Conservation (phyloP, 768 basidiomycete genomes). For the Naganishia antarctica region DNA sequence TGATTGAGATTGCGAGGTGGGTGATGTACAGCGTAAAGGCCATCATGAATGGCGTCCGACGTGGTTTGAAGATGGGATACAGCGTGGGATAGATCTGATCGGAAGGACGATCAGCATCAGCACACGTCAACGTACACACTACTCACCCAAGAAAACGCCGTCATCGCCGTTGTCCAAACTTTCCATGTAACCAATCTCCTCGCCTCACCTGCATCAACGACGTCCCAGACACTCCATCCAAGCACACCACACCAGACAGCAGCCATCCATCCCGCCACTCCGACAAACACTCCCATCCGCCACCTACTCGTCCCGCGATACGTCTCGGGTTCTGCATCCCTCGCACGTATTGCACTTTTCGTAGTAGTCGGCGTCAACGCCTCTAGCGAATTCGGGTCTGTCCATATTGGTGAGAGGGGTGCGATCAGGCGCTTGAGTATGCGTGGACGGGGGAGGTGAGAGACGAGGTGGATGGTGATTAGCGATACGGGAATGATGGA, state of each 20-base stretch:
- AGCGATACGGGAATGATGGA: slow-evolving; percentile 36
- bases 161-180: slow-evolving; percentile 33
- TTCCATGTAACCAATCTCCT: slow-evolving; percentile 24
- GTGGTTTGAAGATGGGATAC: slow-evolving; percentile 32
- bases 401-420: slow-evolving; percentile 24
- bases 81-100: slow-evolving; percentile 33
- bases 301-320: slow-evolving; percentile 30
- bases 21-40: slow-evolving; percentile 31
- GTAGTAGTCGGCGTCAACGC: slow-evolving; percentile 29
- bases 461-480: slow-evolving; percentile 32
- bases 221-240: slow-evolving; percentile 29
- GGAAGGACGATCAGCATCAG: background rate
- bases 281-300: slow-evolving; percentile 35
- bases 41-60: slow-evolving; percentile 39
- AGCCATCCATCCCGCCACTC: slow-evolving; percentile 28
- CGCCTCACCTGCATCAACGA: background rate
- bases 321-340: slow-evolving; percentile 22
- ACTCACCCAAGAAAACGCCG: slow-evolving; percentile 45
- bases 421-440: slow-evolving; percentile 24
- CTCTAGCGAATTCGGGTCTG: slow-evolving; percentile 37
- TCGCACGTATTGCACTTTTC: slow-evolving; percentile 22
- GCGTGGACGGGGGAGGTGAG: slow-evolving; percentile 31
- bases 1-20: slow-evolving; percentile 30
- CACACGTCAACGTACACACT: no score
- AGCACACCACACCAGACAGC: slow-evolving; percentile 36